Evolutionary conservation across 768 basidiomycete species (phyloP).

Genomic region (Ephemerocybe angulata): DNA sequence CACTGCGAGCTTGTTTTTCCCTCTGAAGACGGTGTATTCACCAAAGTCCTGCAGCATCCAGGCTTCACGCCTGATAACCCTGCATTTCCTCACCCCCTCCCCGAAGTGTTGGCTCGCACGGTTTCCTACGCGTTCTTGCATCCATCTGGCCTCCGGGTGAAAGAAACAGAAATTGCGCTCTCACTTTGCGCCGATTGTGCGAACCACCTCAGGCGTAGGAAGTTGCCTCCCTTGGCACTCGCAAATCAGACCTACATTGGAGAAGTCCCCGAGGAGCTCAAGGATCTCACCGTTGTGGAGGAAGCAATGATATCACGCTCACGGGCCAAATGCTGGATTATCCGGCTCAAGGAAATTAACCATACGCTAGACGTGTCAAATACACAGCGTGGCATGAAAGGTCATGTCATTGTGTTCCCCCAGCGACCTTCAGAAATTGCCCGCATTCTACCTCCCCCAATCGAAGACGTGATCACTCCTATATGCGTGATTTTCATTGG

Average conservation of each 20-base stretch:
- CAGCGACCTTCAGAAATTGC: conserved; percentile 28
- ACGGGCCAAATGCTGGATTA: conserved; percentile 32
- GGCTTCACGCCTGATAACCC: neutral
- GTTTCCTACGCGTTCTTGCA: neutral
- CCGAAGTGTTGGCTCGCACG: neutral
- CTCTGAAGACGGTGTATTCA: neutral
- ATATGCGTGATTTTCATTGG: conserved; percentile 43
- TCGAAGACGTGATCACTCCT: conserved; percentile 31
- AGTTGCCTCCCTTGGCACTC: conserved; percentile 24
- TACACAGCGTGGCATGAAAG: conserved; percentile 31
- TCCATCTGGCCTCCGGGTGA: neutral
- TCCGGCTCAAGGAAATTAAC: conserved; percentile 29
- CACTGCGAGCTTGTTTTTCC: neutral
- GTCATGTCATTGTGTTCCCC: conserved; percentile 40
- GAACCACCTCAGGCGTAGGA: conserved; percentile 5
- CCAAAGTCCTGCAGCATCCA: neutral
- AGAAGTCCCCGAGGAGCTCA: conserved; percentile 23
- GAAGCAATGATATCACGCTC: conserved; percentile 38
- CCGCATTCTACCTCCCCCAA: conserved; percentile 28
- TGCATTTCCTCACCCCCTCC: neutral
- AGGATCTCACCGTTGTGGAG: conserved; percentile 33
- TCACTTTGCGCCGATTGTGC: conserved; percentile 22
- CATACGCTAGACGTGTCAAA: conserved; percentile 3
- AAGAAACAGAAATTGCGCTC: neutral
- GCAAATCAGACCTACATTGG: conserved; percentile 27